Evolutionary conservation across 345 rosid genomes (phyloP).

Genomic region (Salix exigua): DNA sequence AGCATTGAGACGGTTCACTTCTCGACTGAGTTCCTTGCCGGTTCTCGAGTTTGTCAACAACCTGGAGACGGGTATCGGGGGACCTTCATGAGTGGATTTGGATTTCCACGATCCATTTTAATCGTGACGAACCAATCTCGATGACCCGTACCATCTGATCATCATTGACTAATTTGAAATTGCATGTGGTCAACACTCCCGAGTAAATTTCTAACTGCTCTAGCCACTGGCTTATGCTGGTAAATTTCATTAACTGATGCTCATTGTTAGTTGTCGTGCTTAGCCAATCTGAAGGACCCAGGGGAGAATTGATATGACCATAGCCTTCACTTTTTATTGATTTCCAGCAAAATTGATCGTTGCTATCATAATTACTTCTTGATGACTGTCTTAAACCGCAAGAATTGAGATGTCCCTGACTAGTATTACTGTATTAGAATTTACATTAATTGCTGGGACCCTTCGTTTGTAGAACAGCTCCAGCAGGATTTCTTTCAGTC

Average conservation of each 20-base stretch:
- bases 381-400: not conserved
- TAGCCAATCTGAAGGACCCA: not conserved
- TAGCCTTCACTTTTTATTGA: not conserved
- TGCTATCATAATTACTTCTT: not conserved
- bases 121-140: slow-evolving; percentile 11
- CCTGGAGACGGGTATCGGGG: slow-evolving; percentile 2
- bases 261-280: not conserved
- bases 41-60: not conserved
- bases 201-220: no score
- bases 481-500: not conserved
- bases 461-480: not conserved
- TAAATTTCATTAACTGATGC: no score
- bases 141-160: slow-evolving; percentile 28
- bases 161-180: not conserved
- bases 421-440: not conserved
- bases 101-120: not conserved
- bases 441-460: not conserved
- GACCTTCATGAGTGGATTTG: not conserved
- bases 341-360: not conserved
- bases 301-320: not conserved
- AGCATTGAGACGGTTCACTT: not conserved
- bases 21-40: not conserved
- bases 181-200: not conserved
- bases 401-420: not conserved
- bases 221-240: no score